phyloP scores from a whole-genome alignment of 805 yeast species.

The Monosporozyma aerobia region DNA sequence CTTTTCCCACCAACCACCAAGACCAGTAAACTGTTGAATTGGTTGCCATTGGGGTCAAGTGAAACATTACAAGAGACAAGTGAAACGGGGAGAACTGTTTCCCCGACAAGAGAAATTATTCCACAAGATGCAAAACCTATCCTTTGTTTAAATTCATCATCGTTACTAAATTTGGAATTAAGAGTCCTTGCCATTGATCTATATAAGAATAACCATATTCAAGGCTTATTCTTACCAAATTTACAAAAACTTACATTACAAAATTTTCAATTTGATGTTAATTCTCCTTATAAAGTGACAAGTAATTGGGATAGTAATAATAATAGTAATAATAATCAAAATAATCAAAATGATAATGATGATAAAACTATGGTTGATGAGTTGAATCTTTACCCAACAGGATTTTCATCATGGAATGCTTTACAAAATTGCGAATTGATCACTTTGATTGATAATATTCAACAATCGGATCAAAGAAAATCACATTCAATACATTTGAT shows the following conservation, averaged over 20 bases:
- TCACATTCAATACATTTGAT: constrained; percentile 6
- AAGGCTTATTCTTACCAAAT: constrained; percentile 18
- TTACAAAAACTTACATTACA: constrained; percentile 8
- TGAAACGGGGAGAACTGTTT: neutral
- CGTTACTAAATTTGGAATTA: constrained; percentile 13
- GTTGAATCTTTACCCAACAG: constrained; percentile 9
- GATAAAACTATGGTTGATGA: constrained; percentile 5
- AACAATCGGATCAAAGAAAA: neutral
- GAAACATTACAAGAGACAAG: constrained; percentile 1
- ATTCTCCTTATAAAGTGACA: neutral
- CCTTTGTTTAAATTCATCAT: constrained; percentile 14
- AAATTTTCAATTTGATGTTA: neutral
- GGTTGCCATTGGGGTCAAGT: constrained; percentile 14
- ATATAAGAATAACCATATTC: constrained; percentile 10
- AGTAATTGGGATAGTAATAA: neutral
- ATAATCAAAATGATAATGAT: no score
- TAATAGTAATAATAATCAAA: neutral
- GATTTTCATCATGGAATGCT: constrained; percentile 23
- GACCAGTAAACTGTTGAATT: constrained; percentile 15
- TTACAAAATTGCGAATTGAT: constrained; percentile 10
- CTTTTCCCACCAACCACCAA: constrained; percentile 19
- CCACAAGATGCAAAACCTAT: constrained; percentile 10
- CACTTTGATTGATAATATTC: constrained; percentile 3
- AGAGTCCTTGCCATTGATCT: constrained; percentile 9
- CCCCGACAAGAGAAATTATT: neutral